phyloP scores from a whole-genome alignment of 352 stramenopile species.

The Pythium insidiosum region DNA sequence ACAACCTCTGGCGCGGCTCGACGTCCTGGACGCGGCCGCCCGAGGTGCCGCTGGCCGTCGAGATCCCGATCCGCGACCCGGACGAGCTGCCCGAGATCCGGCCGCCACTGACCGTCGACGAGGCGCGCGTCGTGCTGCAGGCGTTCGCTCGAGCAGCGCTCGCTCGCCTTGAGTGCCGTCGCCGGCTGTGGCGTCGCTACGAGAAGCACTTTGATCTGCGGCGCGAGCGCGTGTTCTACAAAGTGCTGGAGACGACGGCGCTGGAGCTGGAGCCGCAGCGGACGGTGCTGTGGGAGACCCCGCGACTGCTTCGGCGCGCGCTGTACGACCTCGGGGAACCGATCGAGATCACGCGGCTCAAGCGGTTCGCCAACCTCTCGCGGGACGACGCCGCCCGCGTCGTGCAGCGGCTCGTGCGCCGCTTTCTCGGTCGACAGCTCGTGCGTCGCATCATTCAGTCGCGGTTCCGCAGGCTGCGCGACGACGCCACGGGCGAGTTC shows the following conservation, averaged over 20 bases:
- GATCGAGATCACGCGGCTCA: constrained; percentile 45
- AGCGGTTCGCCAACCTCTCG: constrained; percentile 35
- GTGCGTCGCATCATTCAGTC: constrained; percentile 32
- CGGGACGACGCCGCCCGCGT: constrained; percentile 42
- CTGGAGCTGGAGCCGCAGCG: neutral
- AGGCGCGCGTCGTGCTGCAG: constrained; percentile 44
- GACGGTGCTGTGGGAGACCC: constrained; percentile 13
- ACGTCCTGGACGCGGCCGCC: constrained; percentile 41
- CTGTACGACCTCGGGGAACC: constrained; percentile 59
- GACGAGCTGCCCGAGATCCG: constrained; percentile 38
- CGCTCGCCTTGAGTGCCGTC: constrained; percentile 20
- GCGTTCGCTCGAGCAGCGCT: constrained; percentile 21
- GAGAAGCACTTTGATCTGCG: constrained; percentile 66
- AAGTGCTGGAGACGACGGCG: constrained; percentile 16
- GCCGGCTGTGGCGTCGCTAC: constrained; percentile 26
- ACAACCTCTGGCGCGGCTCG: constrained; percentile 47
- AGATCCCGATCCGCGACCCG: constrained; percentile 66
- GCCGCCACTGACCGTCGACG: constrained; percentile 37
- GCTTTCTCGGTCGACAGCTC: constrained; percentile 27
- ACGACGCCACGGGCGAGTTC: constrained; percentile 30
- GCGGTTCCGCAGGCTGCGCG: constrained; percentile 50
- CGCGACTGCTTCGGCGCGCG: constrained; percentile 33
- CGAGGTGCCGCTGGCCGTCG: constrained; percentile 29
- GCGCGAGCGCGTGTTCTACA: constrained; percentile 48
- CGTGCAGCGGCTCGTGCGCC: constrained; percentile 41